A percentile compares a stretch with the other conserved stretches of the same genome.
These are phyloP conservation scores for Populus hybrid DNA, from an alignment of 441 rosid species.

Conservation along the genomic window DNA sequence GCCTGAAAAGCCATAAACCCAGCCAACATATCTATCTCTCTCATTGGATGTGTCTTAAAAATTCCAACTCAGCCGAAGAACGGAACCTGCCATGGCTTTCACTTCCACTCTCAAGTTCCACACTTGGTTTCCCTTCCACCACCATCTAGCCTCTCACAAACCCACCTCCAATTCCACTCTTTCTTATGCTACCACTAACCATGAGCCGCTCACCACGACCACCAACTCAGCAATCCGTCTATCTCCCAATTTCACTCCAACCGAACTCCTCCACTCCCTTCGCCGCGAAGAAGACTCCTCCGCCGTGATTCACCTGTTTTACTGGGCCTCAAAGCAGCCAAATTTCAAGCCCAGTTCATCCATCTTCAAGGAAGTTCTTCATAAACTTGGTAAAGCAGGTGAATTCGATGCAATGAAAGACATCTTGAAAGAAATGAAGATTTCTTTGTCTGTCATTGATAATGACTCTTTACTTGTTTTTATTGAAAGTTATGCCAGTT, in stretches of 20 bases:
- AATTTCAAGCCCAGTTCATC: conserved; percentile 51
- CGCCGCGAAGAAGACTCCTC: conserved; percentile 67
- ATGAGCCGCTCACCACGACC: conserved; percentile 14
- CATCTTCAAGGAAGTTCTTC: conserved; percentile 63
- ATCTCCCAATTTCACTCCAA: conserved; percentile 53
- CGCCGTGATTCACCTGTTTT: conserved; percentile 62
- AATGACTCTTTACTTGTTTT: conserved; percentile 50
- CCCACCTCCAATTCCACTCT: conserved; percentile 34
- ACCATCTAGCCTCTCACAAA: conserved; percentile 27
- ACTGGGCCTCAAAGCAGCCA: conserved; percentile 74
- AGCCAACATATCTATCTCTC: background rate
- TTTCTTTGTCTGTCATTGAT: conserved; percentile 41
- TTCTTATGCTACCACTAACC: conserved; percentile 34
- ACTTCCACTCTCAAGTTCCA: conserved; percentile 14
- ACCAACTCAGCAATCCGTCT: conserved; percentile 28
- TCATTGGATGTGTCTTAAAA: background rate
- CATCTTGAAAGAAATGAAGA: conserved; percentile 51
- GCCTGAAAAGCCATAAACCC: no score
- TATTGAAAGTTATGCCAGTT: conserved; percentile 56
- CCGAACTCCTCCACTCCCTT: conserved; percentile 73
- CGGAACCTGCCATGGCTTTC: conserved; percentile 8
- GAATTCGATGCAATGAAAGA: conserved; percentile 62
- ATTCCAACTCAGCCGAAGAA: background rate
- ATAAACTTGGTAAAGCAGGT: conserved; percentile 66
- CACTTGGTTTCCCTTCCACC: conserved; percentile 17